Percentiles rank a stretch among this genome's conserved stretches.
phyloP scores from a whole-genome alignment of 2,329 filamentous ascomycete genomes.

The Hymenoscyphus salicellus region DNA sequence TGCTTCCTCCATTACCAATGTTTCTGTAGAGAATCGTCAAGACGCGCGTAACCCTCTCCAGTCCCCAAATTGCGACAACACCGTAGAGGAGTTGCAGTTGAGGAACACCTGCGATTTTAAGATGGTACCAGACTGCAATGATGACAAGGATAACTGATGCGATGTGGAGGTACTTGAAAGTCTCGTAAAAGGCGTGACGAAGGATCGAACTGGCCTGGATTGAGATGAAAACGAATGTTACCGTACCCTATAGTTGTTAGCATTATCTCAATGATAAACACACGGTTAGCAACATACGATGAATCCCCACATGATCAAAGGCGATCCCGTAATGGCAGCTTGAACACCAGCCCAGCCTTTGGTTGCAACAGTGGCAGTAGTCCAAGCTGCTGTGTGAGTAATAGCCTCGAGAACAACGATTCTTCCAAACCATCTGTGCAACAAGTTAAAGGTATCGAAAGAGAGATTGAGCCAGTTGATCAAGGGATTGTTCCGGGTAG shows the following conservation, averaged over 20 bases:
- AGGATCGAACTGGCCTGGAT: conserved; percentile 69
- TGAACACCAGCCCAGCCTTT: conserved; percentile 50
- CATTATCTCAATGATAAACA: neutral
- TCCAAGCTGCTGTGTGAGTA: conserved; percentile 62
- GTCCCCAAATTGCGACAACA: conserved; percentile 64
- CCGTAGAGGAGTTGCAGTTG: conserved; percentile 59
- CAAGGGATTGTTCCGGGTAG: conserved; percentile 74
- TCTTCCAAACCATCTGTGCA: conserved; percentile 77
- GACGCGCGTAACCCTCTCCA: conserved; percentile 61
- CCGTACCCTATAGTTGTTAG: conserved; percentile 46
- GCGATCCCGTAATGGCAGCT: conserved; percentile 38
- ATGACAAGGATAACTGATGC: conserved; percentile 57
- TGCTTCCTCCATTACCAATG: conserved; percentile 62
- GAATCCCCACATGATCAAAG: conserved; percentile 57
- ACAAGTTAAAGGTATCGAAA: conserved; percentile 79
- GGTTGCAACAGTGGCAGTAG: conserved; percentile 42
- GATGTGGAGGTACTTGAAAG: conserved; percentile 72
- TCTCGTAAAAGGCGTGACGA: conserved; percentile 76
- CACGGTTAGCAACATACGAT: conserved; percentile 48
- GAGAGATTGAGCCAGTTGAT: conserved; percentile 69
- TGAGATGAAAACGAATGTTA: conserved; percentile 59
- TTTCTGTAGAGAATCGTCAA: conserved; percentile 63
- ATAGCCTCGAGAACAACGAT: conserved; percentile 70
- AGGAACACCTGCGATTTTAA: conserved; percentile 52
- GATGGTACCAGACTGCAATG: conserved; percentile 65